Base-by-base conservation (phyloP, 108 stramenopile species). In the Conticribra guillardii region DNA sequence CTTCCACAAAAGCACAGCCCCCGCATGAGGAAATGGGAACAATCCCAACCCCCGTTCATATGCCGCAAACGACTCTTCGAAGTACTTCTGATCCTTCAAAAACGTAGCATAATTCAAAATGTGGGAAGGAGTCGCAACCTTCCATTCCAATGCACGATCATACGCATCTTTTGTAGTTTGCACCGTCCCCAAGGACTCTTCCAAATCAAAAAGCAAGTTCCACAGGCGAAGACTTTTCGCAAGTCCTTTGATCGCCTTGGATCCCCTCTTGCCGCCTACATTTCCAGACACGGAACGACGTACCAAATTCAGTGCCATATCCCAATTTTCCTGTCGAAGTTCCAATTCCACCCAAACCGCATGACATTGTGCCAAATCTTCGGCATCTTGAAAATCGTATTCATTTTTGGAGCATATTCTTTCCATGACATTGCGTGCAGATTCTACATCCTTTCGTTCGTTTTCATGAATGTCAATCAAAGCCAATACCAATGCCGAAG, bases 101-200 rank as follows among this genome's bases (percentile, higher is more conserved):
- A 96, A 97, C 0, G 82, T 46, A 4, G 96, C 97, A 81, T 83
- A 97, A 83, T 99, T 98, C 70, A 98, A 73, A 26, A 98, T 83
- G 68, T 98, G 98, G 28, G 90, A 78, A 3, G 96, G 88, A 56
- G 99, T 99, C 14, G 97, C 97, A 18, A 98, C 96, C 67, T 94
- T 89, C 62, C 92, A 83, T 80, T 98, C 97, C 44, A 99, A 60
- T 34, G 84, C 86, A 11, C 92, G 79, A 47, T 93, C 88, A 79
- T 99, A 99, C 1, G 99, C 96, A 67, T 98, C 98, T 67, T 95
- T 93, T 37, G 95, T 86, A 0, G 93, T 92, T 69, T 95, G 94
- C 17, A 96, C 70, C 0, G 97, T 97, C 2, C 98, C 99, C 44
- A 99, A 71, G 2, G 92, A 91, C 69, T 99, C 99, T 75, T 99